These are phyloP conservation scores for Microcyclosporella mali DNA, from an alignment of 2,329 filamentous ascomycete species.

Conservation along the genomic window DNA sequence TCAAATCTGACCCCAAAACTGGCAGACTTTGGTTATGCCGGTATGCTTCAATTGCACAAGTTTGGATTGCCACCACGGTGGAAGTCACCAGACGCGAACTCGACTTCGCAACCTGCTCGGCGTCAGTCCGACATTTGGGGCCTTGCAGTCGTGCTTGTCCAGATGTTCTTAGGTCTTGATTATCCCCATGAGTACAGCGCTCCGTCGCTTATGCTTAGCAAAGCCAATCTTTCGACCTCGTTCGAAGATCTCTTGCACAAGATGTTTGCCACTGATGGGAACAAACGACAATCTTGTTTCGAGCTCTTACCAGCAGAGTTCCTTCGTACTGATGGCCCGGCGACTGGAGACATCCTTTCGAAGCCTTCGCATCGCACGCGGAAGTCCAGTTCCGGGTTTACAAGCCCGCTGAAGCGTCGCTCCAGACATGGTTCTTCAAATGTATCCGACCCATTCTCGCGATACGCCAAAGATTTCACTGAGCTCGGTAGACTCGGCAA, in stretches of 20 bases:
- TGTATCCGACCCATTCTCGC: constrained; percentile 46
- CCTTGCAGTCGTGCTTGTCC: constrained; percentile 80
- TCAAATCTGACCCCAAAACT: constrained; percentile 53
- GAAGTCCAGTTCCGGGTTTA: constrained; percentile 19
- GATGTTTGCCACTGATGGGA: constrained; percentile 78
- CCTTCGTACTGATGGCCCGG: constrained; percentile 44
- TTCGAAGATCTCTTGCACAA: constrained; percentile 74
- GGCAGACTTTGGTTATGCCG: constrained; percentile 66
- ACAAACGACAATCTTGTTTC: constrained; percentile 79
- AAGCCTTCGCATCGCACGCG: constrained; percentile 1
- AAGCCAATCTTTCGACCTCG: constrained; percentile 64
- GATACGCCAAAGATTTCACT: constrained; percentile 83
- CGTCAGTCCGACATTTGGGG: constrained; percentile 93
- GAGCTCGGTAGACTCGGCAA: constrained; percentile 85
- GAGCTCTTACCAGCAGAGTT: constrained; percentile 57
- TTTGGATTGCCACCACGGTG: constrained; percentile 17
- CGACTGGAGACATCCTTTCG: constrained; percentile 28
- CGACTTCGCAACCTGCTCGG: constrained; percentile 29
- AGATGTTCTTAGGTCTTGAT: constrained; percentile 87
- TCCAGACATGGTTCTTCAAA: constrained; percentile 30
- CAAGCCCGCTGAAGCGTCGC: constrained; percentile 22
- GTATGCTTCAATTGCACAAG: constrained; percentile 50
- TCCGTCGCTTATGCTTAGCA: constrained; percentile 65
- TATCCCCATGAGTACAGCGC: constrained; percentile 72
- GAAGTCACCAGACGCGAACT: constrained; percentile 9